phyloP scores from a whole-genome alignment of 306 rosid species.

The Oxytropis ochrocephala region DNA sequence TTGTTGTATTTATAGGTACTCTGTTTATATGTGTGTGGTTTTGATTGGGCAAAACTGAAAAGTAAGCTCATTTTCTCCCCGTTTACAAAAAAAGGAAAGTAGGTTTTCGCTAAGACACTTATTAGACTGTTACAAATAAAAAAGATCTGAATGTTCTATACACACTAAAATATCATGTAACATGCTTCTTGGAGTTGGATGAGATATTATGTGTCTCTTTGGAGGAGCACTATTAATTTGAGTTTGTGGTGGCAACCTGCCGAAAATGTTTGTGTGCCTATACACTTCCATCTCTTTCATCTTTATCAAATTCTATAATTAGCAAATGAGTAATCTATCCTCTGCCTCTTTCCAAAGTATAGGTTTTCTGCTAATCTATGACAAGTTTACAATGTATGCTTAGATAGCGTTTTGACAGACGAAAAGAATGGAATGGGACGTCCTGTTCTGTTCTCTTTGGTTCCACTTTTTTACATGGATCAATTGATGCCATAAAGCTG shows the following conservation, averaged over 20 bases:
- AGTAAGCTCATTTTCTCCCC: background rate
- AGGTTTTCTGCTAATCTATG: background rate
- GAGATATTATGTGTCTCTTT: background rate
- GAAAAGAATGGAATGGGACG: background rate
- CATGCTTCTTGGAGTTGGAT: background rate
- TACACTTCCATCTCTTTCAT: background rate
- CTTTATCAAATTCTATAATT: background rate
- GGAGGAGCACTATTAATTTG: background rate
- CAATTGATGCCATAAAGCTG: background rate
- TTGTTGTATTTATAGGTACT: conserved; percentile 1
- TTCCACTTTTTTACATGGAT: background rate
- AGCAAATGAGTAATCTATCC: background rate
- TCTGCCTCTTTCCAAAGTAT: background rate
- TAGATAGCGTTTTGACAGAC: background rate
- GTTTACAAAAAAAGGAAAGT: background rate
- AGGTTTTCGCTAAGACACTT: background rate
- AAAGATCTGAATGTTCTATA: background rate
- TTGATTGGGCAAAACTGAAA: background rate
- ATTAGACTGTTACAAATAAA: background rate
- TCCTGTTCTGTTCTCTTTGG: background rate
- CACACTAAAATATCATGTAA: background rate
- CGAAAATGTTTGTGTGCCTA: background rate
- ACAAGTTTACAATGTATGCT: background rate
- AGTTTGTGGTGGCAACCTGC: background rate
- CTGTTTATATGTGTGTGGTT: background rate